Evolutionary conservation across 106 monocot genomes (phyloP).

Genomic region (Phalaenopsis aphrodite): DNA sequence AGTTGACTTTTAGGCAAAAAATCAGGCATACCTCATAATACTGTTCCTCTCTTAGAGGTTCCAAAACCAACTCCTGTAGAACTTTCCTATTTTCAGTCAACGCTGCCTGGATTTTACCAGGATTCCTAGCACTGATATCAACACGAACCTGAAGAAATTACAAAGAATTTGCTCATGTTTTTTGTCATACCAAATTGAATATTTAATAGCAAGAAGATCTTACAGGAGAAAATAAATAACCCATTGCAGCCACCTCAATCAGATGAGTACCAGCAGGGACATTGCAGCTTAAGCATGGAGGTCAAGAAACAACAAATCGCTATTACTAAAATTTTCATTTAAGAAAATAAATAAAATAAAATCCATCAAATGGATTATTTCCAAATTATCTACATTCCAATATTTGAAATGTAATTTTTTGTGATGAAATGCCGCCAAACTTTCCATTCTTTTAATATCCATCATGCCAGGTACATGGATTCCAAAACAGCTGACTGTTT

Average conservation of each 20-base stretch:
- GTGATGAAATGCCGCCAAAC: not conserved
- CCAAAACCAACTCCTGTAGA: constrained; percentile 74
- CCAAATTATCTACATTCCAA: not conserved
- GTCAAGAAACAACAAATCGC: constrained; percentile 32
- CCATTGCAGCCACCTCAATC: constrained; percentile 84
- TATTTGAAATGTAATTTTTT: not conserved
- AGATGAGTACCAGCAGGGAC: constrained; percentile 97
- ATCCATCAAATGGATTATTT: not conserved
- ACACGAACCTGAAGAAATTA: constrained; percentile 63
- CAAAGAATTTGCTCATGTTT: constrained; percentile 3
- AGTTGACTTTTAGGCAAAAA: not conserved
- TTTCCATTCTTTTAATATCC: not conserved
- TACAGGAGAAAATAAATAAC: constrained; percentile 96
- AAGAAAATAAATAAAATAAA: not conserved
- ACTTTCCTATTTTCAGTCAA: constrained; percentile 73
- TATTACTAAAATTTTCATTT: not conserved
- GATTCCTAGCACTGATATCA: constrained; percentile 95
- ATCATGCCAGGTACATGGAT: not conserved
- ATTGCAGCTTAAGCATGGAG: constrained; percentile 42
- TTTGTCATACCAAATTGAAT: constrained; percentile 7
- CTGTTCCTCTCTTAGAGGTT: constrained; percentile 87
- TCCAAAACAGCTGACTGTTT: not conserved
- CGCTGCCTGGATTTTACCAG: constrained; percentile 91
- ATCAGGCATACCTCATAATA: constrained; percentile 69
- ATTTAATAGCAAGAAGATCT: constrained; percentile 1